Conservation (phyloP, 2,329 filamentous ascomycete species). For the Pseudogymnoascus sp. region DNA sequence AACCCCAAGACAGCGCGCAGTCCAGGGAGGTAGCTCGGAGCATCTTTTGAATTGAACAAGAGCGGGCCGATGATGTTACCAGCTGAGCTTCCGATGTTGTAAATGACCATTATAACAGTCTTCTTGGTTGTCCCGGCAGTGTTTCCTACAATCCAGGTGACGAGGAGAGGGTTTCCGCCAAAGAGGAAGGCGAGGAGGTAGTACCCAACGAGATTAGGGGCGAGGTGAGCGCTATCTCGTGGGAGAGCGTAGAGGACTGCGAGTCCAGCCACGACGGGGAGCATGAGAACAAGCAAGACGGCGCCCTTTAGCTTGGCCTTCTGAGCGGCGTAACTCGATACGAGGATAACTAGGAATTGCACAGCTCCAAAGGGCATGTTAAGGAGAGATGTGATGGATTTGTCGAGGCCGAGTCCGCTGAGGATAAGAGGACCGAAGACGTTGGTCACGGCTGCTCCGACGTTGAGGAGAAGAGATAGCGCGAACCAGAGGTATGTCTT, state of each 20-base stretch:
- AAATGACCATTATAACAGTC: slow-evolving; percentile 55
- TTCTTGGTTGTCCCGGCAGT: slow-evolving; percentile 62
- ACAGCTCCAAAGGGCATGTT: slow-evolving; percentile 61
- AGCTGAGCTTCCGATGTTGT: slow-evolving; percentile 52
- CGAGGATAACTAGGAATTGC: slow-evolving; percentile 52
- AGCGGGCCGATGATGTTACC: slow-evolving; percentile 63
- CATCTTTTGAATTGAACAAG: slow-evolving; percentile 50
- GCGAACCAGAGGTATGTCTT: slow-evolving; percentile 53
- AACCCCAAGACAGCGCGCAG: slow-evolving; percentile 48
- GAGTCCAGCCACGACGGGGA: slow-evolving; percentile 54
- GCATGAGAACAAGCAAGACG: slow-evolving; percentile 45
- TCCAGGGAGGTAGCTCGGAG: slow-evolving; percentile 51
- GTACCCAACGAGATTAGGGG: slow-evolving; percentile 50
- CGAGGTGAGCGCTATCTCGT: slow-evolving; percentile 36
- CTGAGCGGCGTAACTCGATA: slow-evolving; percentile 50
- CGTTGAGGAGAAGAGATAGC: slow-evolving; percentile 55
- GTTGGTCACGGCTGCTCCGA: slow-evolving; percentile 56
- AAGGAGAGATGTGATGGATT: slow-evolving; percentile 49
- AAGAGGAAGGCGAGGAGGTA: slow-evolving; percentile 61
- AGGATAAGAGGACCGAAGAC: slow-evolving; percentile 60
- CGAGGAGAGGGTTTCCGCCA: slow-evolving; percentile 56
- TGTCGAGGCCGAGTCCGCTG: slow-evolving; percentile 51
- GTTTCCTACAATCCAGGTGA: slow-evolving; percentile 63
- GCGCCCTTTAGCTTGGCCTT: slow-evolving; percentile 49
- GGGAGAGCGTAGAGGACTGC: slow-evolving; percentile 49